Base-by-base conservation (phyloP, 345 rosid species). In the Rhodomyrtus tomentosa region DNA sequence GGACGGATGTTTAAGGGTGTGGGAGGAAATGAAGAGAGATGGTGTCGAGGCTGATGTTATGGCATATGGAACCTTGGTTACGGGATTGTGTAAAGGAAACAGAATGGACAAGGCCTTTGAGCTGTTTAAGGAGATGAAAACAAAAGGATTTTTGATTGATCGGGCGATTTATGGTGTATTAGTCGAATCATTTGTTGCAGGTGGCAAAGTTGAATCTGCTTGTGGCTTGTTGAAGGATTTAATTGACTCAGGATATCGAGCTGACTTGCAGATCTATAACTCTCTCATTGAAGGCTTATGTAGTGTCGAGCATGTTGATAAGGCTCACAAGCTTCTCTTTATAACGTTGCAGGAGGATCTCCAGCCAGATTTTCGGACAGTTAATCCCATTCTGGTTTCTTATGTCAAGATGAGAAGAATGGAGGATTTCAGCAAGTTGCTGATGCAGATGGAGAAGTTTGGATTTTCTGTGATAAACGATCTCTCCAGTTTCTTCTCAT, bases 21-120 rank as follows among this genome's bases (percentile, higher is more conserved):
- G 99, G 99, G 93, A 93, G 82, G 98, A 96, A 80, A 94, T 94
- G 98, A 91, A 32, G 84, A 84, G 81, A 9, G 99, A 96, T 85
- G 86, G 90, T 74, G 92, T 93, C 13, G 92, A 89, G 86, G 96
- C 96, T 7, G 99, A 96, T 91, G 98, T 92, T 56, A 93, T 95
- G 95, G 97, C 96, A 0, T 95, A 96, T 87, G 93, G 87, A 38
- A 96, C 98, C 1, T 84, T 95, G 86, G 86, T 95, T 86, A 81
- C 58, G 3, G 99, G 96, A 27, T 84, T 96, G 92, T 92, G 96
- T 42, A 91, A 88, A 85, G 97, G 93, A 40, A 87, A 93, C 55
- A 89, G 91, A 85, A 93, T 90, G 68, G 92, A 87, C 48, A 90
- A 82, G 89, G 98, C 92, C 3, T 92, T 88, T 86, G 92, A 91